A percentile compares a stretch with the other conserved stretches of the same genome.
Evolutionary conservation across 306 rosid species (phyloP).

Genomic region (Cucurbita maxima): DNA sequence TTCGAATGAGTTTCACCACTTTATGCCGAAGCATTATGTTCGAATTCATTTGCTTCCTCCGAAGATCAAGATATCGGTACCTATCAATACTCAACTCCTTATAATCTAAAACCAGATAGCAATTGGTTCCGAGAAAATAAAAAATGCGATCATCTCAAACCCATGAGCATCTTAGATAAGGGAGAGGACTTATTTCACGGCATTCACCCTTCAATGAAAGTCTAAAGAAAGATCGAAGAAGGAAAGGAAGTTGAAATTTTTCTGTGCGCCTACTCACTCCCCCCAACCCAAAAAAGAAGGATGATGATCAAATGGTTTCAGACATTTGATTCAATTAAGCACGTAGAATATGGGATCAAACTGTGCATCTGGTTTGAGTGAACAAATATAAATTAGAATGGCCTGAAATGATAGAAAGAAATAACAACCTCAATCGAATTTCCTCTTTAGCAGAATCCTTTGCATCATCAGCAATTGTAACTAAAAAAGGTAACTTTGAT

Average conservation of each 20-base stretch:
- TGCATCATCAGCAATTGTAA: slow-evolving; percentile 69
- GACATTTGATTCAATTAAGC: not conserved
- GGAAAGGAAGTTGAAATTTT: not conserved
- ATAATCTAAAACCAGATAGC: slow-evolving; percentile 2
- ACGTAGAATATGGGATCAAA: not conserved
- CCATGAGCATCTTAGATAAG: not conserved
- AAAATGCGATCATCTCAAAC: not conserved
- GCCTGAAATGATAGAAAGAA: not conserved
- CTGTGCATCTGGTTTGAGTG: not conserved
- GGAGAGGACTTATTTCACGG: not conserved
- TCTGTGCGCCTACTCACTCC: not conserved
- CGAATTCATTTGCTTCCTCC: slow-evolving; percentile 69
- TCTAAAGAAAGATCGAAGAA: not conserved
- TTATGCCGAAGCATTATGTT: slow-evolving; percentile 74
- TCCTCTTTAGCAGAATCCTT: slow-evolving; percentile 80
- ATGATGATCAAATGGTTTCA: not conserved
- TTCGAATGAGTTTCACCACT: slow-evolving; percentile 77
- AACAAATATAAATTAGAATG: not conserved
- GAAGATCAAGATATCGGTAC: slow-evolving; percentile 83
- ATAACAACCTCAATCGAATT: slow-evolving; percentile 65
- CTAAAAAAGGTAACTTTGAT: slow-evolving; percentile 64
- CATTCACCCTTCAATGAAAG: not conserved
- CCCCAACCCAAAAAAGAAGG: not conserved
- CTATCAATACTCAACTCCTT: slow-evolving; percentile 22
- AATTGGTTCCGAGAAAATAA: not conserved